phyloP scores from a whole-genome alignment of 1,284 basidiomycete genomes.

The Cystobasidium slooffiae region DNA sequence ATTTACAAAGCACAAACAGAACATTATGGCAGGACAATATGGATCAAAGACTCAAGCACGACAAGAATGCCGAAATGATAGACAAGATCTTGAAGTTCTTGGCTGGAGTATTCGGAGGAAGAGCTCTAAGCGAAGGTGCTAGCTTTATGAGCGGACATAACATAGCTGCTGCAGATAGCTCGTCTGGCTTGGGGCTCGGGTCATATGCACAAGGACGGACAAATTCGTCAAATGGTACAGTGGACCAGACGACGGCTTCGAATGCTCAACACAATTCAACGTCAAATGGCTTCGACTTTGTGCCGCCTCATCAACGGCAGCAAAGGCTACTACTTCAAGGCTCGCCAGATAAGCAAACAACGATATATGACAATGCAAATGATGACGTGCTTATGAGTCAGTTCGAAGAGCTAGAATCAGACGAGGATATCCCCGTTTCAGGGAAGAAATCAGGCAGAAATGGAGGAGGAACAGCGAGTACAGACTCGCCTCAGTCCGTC shows the following conservation, averaged over 20 bases:
- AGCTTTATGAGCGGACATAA: conserved; percentile 38
- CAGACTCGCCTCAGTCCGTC: background rate
- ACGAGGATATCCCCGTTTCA: conserved; percentile 17
- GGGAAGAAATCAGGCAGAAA: background rate
- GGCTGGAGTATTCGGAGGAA: conserved; percentile 81
- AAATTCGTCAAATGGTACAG: background rate
- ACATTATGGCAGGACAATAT: conserved; percentile 90
- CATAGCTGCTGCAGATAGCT: conserved; percentile 37
- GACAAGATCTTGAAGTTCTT: conserved; percentile 93
- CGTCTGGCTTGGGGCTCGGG: conserved; percentile 26
- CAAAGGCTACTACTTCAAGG: conserved; percentile 29
- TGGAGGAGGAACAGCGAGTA: background rate
- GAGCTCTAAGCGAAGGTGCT: conserved; percentile 38
- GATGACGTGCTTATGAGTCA: conserved; percentile 19
- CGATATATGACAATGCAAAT: conserved; percentile 10
- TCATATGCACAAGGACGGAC: conserved; percentile 26
- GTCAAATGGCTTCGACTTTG: conserved; percentile 17
- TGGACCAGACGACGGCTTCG: background rate
- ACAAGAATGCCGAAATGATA: conserved; percentile 96
- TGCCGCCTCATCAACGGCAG: conserved; percentile 14
- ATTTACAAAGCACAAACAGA: conserved; percentile 85
- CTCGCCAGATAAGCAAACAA: conserved; percentile 28
- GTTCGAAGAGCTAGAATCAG: conserved; percentile 40
- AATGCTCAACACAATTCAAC: background rate
- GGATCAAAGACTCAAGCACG: conserved; percentile 74